phyloP scores from a whole-genome alignment of 306 rosid species.

The Betula pendula region DNA sequence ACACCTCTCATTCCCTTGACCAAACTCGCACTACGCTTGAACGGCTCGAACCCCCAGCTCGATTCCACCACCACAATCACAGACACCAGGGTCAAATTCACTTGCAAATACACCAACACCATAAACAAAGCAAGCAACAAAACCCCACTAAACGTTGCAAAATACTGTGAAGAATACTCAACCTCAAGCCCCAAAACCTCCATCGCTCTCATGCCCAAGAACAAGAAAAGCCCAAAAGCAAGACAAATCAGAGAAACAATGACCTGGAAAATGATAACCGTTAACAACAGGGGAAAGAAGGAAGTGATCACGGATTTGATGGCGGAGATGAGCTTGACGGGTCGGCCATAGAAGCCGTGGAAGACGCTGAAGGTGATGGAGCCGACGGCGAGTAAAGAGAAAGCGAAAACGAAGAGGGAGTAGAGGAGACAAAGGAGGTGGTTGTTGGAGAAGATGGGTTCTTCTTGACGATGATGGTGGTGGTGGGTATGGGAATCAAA shows the following conservation, averaged over 20 bases:
- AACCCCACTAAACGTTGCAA: conserved; percentile 4
- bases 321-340: conserved; percentile 47
- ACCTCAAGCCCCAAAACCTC: conserved; percentile 15
- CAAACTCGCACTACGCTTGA: conserved; percentile 44
- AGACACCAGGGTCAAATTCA: conserved; percentile 45
- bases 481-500: neutral
- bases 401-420: conserved; percentile 24
- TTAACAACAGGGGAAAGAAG: conserved; percentile 47
- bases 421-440: conserved; percentile 21
- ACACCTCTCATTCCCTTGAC: conserved; percentile 43
- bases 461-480: neutral
- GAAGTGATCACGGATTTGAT: conserved; percentile 39
- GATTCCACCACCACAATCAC: conserved; percentile 53
- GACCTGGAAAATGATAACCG: conserved; percentile 25
- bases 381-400: conserved; percentile 42
- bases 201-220: conserved; percentile 11
- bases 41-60: conserved; percentile 43
- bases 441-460: neutral
- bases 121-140: conserved; percentile 11
- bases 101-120: conserved; percentile 42
- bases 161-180: conserved; percentile 34
- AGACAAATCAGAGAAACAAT: conserved; percentile 1
- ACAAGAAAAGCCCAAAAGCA: conserved; percentile 15
- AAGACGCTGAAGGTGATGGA: conserved; percentile 56
- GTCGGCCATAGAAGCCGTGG: conserved; percentile 51